Base-by-base conservation (phyloP, 345 rosid species). In the Acer saccharum region DNA sequence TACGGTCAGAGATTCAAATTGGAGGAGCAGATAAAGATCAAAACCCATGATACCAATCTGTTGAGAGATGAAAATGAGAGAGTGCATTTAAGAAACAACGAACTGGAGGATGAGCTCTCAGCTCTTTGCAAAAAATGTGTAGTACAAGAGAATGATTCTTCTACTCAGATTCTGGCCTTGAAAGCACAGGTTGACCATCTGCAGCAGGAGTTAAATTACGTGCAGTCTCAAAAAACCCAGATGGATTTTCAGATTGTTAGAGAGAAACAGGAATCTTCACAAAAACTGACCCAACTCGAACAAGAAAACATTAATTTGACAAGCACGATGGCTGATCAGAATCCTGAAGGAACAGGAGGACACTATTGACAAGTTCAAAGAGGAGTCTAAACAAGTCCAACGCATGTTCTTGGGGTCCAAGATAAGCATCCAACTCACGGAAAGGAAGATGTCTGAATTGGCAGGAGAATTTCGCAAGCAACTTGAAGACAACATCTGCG, bases 381-480 rank as follows among this genome's bases (percentile, higher is more conserved):
- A 87, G 61, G 95, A 89, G 72, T 81, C 7, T 0, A 86, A 78
- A 77, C 76, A 68, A 60, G 12, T 58, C 52, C 86, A 83, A 73
- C 81, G 80, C 10, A 77, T 68, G 79, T 88, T 90, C 4, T 11
- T 70, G 10, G 94, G 86, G 66, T 82, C 85, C 12, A 80, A 79
- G 81, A 27, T 78, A 1, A 84, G 81, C 35, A 27, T 32, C 57
- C 84, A 91, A 2, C 17, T 76, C 2, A 23, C 90, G 14, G 92
- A 92, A 77, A 88, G 83, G 81, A 93, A 88, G 82, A 86, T 93
- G 81, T 93, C 89, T 60, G 95, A 89, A 60, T 73, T 89, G 29
- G 92, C 94, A 0, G 92, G 79, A 5, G 90, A 84, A 72, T 92
- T 87, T 80, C 74, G 84, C 13, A 87, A 80, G 90, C 87, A 83